Evolutionary conservation across 257 asterid genomes (phyloP).

Genomic region (Paraleonurus japonicus): DNA sequence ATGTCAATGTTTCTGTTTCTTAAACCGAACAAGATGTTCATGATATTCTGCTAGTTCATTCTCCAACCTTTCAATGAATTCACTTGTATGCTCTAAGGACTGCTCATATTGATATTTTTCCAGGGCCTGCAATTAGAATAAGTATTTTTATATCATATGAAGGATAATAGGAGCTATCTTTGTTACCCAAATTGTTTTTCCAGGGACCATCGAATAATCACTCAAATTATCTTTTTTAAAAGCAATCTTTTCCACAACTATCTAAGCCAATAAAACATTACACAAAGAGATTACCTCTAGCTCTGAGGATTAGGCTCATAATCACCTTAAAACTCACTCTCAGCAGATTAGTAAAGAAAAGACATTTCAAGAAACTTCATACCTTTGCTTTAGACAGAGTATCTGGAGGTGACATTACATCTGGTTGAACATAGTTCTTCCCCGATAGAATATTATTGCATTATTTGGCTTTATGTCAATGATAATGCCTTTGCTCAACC

Average conservation of each 20-base stretch:
- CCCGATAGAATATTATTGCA: constrained; percentile 72
- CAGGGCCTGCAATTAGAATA: constrained; percentile 58
- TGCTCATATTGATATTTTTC: constrained; percentile 76
- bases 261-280: not conserved
- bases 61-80: constrained; percentile 87
- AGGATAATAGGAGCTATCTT: not conserved
- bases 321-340: not conserved
- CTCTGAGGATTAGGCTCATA: not conserved
- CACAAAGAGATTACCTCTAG: not conserved
- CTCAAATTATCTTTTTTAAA: not conserved
- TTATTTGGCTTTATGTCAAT: constrained; percentile 78
- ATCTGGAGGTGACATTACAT: constrained; percentile 83
- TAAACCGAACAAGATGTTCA: constrained; percentile 62
- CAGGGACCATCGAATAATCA: not conserved
- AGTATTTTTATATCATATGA: constrained; percentile 14
- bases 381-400: constrained; percentile 97
- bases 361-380: constrained; percentile 2
- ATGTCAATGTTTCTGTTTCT: constrained; percentile 35
- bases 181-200: not conserved
- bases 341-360: not conserved
- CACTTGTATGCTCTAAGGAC: constrained; percentile 88
- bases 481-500: constrained; percentile 81
- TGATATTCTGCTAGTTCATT: constrained; percentile 76
- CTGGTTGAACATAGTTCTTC: constrained; percentile 83
- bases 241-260: not conserved